Base-by-base conservation (phyloP, 2,329 filamentous ascomycete genomes). In the Arachnomyces sp. region DNA sequence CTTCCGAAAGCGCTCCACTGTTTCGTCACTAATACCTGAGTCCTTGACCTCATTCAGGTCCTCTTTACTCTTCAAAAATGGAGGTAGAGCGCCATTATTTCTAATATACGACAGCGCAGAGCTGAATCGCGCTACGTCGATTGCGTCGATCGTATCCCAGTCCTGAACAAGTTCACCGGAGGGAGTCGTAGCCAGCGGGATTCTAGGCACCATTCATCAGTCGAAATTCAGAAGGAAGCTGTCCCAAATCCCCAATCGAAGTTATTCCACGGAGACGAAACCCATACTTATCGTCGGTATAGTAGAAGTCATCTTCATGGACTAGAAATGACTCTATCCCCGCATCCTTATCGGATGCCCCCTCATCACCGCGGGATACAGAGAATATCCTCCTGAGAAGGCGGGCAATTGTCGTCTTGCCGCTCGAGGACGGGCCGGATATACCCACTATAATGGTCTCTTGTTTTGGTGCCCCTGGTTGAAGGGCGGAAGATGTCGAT, bases 241-340 rank as follows among this genome's bases (percentile, higher is more conserved):
- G 8, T 13, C 34, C n/a, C 12, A 4, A 9, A 20, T 25, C 12
- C 17, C 12, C 17, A 43, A 34, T 11, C n/a, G n/a, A n/a, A n/a
- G n/a, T n/a, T n/a, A n/a, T 25, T 25, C 9, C 20, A 25, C 20
- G 5, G 9, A 25, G 20, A 25, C 20, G 20, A 25, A 25, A 25
- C 20, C 63, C 73, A 56, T 54, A 85, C 74, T 87, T 74, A 20
- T 74, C 65, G 58, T 96, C 90, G 1, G 84, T 71, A 49, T 79
- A 80, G 67, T 94, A 98, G 60, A 96, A 98, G 63, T 98, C 92
- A 67, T 98, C 92, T 60, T 94, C 80, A 60, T 98, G 92, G 15
- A 98, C 73, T 55, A 96, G 84, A 56, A 88, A 90, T 1, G 63
- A 56, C 4, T 50, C 53, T 7, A 62, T 18, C 12, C 36, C 42